Evolutionary conservation across 2,329 filamentous ascomycete species (phyloP).

Genomic region (Periconia macrospinosa): DNA sequence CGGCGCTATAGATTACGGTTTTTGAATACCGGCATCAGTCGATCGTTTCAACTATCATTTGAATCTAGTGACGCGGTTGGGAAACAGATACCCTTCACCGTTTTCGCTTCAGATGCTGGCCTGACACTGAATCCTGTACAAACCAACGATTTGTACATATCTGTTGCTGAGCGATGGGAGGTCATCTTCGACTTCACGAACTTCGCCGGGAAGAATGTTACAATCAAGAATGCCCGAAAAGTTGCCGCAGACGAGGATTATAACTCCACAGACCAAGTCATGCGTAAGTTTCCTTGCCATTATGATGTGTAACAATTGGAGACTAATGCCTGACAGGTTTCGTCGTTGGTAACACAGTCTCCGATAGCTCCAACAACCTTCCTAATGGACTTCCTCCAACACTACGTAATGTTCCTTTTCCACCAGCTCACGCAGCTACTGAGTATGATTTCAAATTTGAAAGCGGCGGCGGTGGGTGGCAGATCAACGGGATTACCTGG

Average conservation of each 20-base stretch:
- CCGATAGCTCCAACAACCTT: conserved; percentile 18
- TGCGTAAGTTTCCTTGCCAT: conserved; percentile 10
- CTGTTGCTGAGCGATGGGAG: conserved; percentile 61
- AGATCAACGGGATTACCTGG: conserved; percentile 29
- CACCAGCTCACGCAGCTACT: conserved; percentile 19
- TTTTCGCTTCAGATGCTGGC: conserved; percentile 57
- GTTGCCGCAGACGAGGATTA: conserved; percentile 50
- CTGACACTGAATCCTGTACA: conserved; percentile 41
- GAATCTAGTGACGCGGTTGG: conserved; percentile 29
- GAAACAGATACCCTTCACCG: conserved; percentile 52
- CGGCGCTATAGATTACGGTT: conserved; percentile 62
- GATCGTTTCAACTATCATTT: conserved; percentile 54
- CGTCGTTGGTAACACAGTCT: conserved; percentile 42
- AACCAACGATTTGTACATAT: conserved; percentile 46
- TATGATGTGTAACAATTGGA: neutral
- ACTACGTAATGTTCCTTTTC: conserved; percentile 29
- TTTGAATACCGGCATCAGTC: conserved; percentile 45
- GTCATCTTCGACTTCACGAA: conserved; percentile 59
- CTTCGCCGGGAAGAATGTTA: conserved; percentile 54
- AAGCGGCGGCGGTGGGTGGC: conserved; percentile 21
- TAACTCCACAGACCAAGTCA: conserved; percentile 44
- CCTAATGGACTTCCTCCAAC: conserved; percentile 17
- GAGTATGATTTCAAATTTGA: conserved; percentile 33
- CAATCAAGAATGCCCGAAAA: conserved; percentile 46
- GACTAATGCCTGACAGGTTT: conserved; percentile 22